Evolutionary conservation across 177 flowering plant genomes (phyloP).

Genomic region (Vitis hybrid): DNA sequence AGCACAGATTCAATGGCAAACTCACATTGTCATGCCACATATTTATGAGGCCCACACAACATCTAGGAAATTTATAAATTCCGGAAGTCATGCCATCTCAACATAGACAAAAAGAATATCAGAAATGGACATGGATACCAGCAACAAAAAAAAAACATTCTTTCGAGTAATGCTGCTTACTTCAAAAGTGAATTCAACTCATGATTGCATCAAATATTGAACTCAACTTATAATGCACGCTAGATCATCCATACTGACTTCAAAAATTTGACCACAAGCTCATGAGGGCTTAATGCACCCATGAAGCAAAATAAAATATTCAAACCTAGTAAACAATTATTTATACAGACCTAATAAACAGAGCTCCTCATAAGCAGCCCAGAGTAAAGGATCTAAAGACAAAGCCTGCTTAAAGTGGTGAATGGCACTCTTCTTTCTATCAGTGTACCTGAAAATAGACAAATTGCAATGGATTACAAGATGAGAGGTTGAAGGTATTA

Average conservation of each 20-base stretch:
- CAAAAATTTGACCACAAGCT: not conserved
- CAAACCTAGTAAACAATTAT: not conserved
- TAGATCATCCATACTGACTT: not conserved
- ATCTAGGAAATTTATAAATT: no score
- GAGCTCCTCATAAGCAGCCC: slow-evolving; percentile 97
- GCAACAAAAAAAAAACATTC: not conserved
- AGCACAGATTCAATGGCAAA: no score
- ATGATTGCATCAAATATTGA: not conserved
- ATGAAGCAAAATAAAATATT: not conserved
- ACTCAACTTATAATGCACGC: not conserved
- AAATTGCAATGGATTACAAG: slow-evolving; percentile 11
- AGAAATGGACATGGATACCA: no score
- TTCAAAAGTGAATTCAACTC: not conserved
- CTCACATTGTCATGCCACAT: no score
- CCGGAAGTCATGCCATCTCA: no score
- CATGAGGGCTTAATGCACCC: not conserved
- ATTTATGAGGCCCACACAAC: no score
- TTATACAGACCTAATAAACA: slow-evolving; percentile 74
- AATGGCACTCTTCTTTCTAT: slow-evolving; percentile 77
- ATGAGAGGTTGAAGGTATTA: slow-evolving; percentile 6
- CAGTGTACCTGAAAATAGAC: slow-evolving; percentile 73
- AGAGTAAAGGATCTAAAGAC: slow-evolving; percentile 80
- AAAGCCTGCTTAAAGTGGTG: slow-evolving; percentile 91
- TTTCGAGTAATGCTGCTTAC: not conserved
- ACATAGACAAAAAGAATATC: no score